Conservation (phyloP, 2,329 filamentous ascomycete genomes). For the Fusarium sp. region DNA sequence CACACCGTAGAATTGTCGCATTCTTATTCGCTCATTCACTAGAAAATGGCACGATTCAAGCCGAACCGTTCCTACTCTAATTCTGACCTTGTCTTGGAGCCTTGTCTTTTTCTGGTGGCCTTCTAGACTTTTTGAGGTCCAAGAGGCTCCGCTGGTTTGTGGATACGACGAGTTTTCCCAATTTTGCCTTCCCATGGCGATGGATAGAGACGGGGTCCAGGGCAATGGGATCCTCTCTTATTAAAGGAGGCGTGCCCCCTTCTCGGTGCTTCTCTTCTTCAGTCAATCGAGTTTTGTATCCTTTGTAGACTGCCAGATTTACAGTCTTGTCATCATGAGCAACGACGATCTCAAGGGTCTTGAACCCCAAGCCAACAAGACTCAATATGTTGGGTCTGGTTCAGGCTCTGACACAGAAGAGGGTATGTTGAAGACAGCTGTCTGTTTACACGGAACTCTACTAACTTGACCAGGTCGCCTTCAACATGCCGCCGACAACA, state of each 20-base stretch:
- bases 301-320: not conserved
- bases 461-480: slow-evolving; percentile 47
- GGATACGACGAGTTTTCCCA: slow-evolving; percentile 23
- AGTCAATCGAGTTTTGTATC: slow-evolving; percentile 11
- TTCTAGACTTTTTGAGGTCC: slow-evolving; percentile 42
- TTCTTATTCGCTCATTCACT: slow-evolving; percentile 33
- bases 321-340: slow-evolving; percentile 37
- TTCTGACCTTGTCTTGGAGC: not conserved
- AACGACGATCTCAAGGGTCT: slow-evolving; percentile 34
- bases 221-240: slow-evolving; percentile 13
- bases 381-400: slow-evolving; percentile 34
- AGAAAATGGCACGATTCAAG: slow-evolving; percentile 37
- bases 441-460: not conserved
- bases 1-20: not conserved
- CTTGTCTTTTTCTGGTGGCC: slow-evolving; percentile 36
- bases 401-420: slow-evolving; percentile 44
- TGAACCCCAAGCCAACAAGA: slow-evolving; percentile 31
- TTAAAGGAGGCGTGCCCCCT: slow-evolving; percentile 31
- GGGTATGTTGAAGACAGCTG: slow-evolving; percentile 21
- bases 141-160: slow-evolving; percentile 21
- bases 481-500: slow-evolving; percentile 59
- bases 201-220: not conserved
- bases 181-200: slow-evolving; percentile 33
- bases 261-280: not conserved
- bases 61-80: slow-evolving; percentile 24